Evolutionary conservation across 306 rosid species (phyloP), one percentile per base, ranked within the genome.

Genomic region (Fagus crenata): DNA sequence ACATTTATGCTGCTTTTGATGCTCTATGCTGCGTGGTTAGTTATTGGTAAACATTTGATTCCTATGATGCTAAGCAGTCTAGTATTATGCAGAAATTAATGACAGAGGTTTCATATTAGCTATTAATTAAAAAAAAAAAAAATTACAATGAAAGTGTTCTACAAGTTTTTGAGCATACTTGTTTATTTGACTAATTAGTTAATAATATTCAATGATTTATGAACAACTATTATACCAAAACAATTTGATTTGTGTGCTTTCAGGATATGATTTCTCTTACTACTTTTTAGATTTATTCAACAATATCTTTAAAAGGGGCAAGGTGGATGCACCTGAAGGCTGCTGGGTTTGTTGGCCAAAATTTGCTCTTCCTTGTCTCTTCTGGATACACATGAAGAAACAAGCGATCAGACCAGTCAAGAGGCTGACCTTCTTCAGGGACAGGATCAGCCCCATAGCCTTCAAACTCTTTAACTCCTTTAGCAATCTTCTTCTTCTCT

Each of bases 321-420:
- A 4, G 35, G 14, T 43, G 42, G 49, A 61, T 40, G 56, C n/a
- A 83, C 89, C 87, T 80, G 69, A 86, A 80, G 14, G 79, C 65
- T 46, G 82, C 39, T 4, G 81, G 82, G 67, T 51, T 49, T 80
- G 78, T 14, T 22, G 87, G 89, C 89, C 87, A 86, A 22, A 77
- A 7, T 7, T 33, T n/a, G 36, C 17, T 46, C 8, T 77, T 80
- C 65, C 74, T 80, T 74, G 2, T 40, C 43, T 80, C 68, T 74
- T 71, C 40, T 6, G 89, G 89, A 54, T 77, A 67, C 0, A 83
- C 81, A 22, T 65, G 63, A 58, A 83, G 83, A 32, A 17, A 74
- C 76, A 84, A 73, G 75, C 85, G 81, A 65, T 84, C 87, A 2
- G 85, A 81, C 87, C 87, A 84, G 42, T 84, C 85, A 49, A 84